phyloP scores from a whole-genome alignment of 768 basidiomycete species.

The Mycena belliarum region DNA sequence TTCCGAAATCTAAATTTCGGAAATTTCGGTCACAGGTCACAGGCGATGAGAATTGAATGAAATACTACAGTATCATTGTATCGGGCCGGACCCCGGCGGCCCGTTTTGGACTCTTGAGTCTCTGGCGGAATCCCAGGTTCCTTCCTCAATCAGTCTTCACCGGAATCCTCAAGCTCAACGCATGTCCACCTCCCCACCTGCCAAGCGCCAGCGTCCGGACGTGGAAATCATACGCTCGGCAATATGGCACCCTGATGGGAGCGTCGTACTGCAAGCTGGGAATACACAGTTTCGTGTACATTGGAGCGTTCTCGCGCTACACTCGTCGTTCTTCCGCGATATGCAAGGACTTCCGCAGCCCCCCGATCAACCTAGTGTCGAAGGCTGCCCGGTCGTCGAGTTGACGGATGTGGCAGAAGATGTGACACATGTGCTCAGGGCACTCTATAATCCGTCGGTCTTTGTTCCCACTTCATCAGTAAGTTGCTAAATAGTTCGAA shows the following conservation, averaged over 20 bases:
- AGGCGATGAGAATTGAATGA: too few relatives aligned
- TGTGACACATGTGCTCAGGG: slow-evolving; percentile 11
- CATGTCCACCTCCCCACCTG: slow-evolving; percentile 1
- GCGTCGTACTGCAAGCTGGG: slow-evolving; percentile 21
- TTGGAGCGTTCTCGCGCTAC: slow-evolving; percentile 19
- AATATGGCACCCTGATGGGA: slow-evolving; percentile 25
- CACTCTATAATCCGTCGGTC: slow-evolving; percentile 20
- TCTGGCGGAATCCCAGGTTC: neutral
- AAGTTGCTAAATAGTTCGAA: neutral
- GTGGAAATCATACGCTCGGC: slow-evolving; percentile 7
- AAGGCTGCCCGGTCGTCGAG: slow-evolving; percentile 21
- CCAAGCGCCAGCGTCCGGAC: neutral
- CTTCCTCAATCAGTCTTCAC: neutral
- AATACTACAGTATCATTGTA: too few relatives aligned
- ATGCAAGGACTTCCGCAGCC: slow-evolving; percentile 16
- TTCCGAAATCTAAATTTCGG: too few relatives aligned
- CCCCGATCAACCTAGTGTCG: slow-evolving; percentile 10
- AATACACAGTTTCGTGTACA: slow-evolving; percentile 25
- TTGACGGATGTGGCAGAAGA: slow-evolving; percentile 17
- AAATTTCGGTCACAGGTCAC: too few relatives aligned
- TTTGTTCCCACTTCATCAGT: neutral
- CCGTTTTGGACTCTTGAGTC: too few relatives aligned
- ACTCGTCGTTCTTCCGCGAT: slow-evolving; percentile 22
- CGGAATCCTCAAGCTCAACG: too few relatives aligned
- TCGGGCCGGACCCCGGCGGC: too few relatives aligned